A percentile compares a stretch with the other conserved stretches of the same genome.
Evolutionary conservation across 441 rosid species (phyloP).

Genomic region (Pelargonium cotyledonis): DNA sequence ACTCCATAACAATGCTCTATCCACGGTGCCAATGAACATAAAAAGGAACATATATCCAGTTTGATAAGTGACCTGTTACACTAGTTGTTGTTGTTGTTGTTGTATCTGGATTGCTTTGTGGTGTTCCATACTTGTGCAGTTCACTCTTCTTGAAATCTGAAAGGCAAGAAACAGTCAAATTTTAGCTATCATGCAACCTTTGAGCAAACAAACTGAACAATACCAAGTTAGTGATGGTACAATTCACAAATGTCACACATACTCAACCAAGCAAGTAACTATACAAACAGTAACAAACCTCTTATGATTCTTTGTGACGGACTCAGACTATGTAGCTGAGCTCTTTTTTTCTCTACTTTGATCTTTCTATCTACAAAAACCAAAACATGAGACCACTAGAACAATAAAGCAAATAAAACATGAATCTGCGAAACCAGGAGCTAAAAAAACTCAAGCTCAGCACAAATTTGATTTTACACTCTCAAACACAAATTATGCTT

Average conservation of each 20-base stretch:
- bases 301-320: constrained; percentile 42
- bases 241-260: neutral
- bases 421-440: too few relatives aligned
- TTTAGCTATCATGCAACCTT: neutral
- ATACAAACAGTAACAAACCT: constrained; percentile 25
- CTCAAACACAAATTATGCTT: too few relatives aligned
- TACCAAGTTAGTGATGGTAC: neutral
- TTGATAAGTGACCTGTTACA: constrained; percentile 29
- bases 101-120: constrained; percentile 24
- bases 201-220: neutral
- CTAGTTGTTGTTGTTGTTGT: constrained; percentile 19
- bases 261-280: constrained; percentile 4
- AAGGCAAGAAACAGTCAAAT: constrained; percentile 14
- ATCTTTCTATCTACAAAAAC: constrained; percentile 29
- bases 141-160: constrained; percentile 57
- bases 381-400: neutral
- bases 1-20: neutral
- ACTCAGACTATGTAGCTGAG: constrained; percentile 25
- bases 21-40: constrained; percentile 1
- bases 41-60: neutral
- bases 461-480: too few relatives aligned
- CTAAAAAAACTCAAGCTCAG: too few relatives aligned
- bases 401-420: too few relatives aligned
- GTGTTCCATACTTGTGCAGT: constrained; percentile 35
- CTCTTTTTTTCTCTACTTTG: constrained; percentile 25